Evolutionary conservation across 2,329 filamentous ascomycete genomes (phyloP).

Genomic region (Cladosporium sp.): DNA sequence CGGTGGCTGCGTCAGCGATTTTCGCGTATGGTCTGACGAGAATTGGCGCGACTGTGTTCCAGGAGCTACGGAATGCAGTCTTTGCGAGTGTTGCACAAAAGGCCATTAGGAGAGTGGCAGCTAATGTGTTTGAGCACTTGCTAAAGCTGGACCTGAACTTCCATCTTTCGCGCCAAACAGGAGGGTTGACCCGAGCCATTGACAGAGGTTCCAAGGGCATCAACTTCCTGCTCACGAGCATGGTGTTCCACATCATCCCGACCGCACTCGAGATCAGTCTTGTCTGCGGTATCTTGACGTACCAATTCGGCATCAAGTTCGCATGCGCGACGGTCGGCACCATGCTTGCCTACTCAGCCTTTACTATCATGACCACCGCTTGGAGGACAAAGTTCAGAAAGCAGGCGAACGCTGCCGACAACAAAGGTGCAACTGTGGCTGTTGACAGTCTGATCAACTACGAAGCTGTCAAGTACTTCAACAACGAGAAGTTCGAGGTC

Average conservation of each 20-base stretch:
- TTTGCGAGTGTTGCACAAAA: constrained; percentile 97
- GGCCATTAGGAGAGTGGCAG: constrained; percentile 84
- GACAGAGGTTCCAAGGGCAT: constrained; percentile 98
- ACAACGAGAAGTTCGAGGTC: constrained; percentile 95
- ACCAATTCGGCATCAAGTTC: constrained; percentile 89
- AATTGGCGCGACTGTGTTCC: constrained; percentile 83
- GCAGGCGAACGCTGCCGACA: constrained; percentile 93
- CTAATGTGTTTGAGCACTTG: constrained; percentile 88
- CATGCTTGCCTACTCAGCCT: constrained; percentile 92
- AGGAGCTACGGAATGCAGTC: constrained; percentile 91
- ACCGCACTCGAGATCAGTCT: constrained; percentile 91
- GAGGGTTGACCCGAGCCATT: constrained; percentile 87
- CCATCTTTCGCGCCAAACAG: constrained; percentile 90
- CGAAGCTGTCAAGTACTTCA: constrained; percentile 98
- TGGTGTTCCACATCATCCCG: constrained; percentile 96
- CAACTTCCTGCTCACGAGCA: constrained; percentile 91
- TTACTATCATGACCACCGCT: constrained; percentile 92
- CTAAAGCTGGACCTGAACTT: constrained; percentile 87
- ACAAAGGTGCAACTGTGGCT: constrained; percentile 88
- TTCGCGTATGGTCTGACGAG: constrained; percentile 83
- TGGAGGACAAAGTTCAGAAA: constrained; percentile 97
- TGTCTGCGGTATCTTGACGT: constrained; percentile 94
- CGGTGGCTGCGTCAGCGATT: constrained; percentile 88
- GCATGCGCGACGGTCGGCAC: constrained; percentile 84
- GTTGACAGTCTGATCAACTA: constrained; percentile 98